Base-by-base conservation (phyloP, 257 asterid genomes). In the Scutellaria galericulata region DNA sequence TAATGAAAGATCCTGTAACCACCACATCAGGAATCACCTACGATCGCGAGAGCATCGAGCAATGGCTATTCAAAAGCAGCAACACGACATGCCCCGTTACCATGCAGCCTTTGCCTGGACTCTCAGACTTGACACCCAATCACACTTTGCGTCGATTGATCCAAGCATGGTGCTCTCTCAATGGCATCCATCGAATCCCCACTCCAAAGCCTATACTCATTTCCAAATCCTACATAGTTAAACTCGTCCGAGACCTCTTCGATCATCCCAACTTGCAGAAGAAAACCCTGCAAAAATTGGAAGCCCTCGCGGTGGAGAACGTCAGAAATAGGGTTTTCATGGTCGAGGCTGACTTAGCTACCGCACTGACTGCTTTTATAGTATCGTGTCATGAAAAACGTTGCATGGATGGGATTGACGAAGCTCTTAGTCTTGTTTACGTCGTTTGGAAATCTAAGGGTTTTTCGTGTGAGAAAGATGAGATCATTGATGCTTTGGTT, bases 1-100 rank as follows among this genome's bases (percentile, higher is more conserved):
- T 84, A 65, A 90, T 87, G 95, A 83, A 82, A 68, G 94, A 87
- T 65, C 96, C 94, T 0, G 92, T 90, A 1, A 90, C 92, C 0
- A 72, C 85, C 2, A 10, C 57, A 0, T 76, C 96, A 0, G 94
- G 96, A 3, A 90, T 90, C 45, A 84, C 96, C 11, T 90, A 90
- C 67, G 96, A 90, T 53, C 79, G 92, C 3, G 87, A 81, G 7
- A 81, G 83, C 79, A 90, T 90, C 46, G 90, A 90, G 22, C 64
- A 68, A 1, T 87, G 94, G 92, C 73, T 87, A 6, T 58, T 72
- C 47, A 14, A 74, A 20, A 63, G 40, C 40, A 75, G 68, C 50
- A 80, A 77, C 79, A 64, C 76, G 1, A 75, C 74, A 1, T 89
- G 96, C 74, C 96, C 93, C 18, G 91, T 85, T 41, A 90, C 90